phyloP scores from a whole-genome alignment of 2,329 filamentous ascomycete species.

The Beauveria bassiana region DNA sequence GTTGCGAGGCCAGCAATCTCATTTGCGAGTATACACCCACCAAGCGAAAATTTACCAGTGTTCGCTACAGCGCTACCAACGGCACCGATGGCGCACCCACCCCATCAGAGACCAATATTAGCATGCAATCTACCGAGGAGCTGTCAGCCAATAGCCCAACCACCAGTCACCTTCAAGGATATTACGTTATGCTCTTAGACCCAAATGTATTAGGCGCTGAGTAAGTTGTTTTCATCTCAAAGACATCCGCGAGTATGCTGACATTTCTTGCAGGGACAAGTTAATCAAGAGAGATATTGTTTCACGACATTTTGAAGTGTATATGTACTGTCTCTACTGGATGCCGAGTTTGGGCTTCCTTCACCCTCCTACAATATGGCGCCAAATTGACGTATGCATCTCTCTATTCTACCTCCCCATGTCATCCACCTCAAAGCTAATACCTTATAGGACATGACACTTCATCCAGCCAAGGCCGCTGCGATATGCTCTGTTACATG shows the following conservation, averaged over 20 bases:
- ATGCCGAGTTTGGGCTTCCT: conserved; percentile 33
- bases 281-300: conserved; percentile 28
- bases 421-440: not conserved
- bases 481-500: conserved; percentile 32
- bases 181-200: conserved; percentile 19
- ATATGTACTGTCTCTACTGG: conserved; percentile 30
- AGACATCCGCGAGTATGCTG: not conserved
- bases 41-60: conserved; percentile 30
- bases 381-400: conserved; percentile 25
- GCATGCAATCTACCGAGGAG: conserved; percentile 3
- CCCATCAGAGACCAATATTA: not conserved
- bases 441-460: conserved; percentile 21
- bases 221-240: conserved; percentile 17
- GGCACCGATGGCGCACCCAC: conserved; percentile 3
- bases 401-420: not conserved
- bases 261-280: conserved; percentile 21
- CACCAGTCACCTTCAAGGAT: conserved; percentile 12
- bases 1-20: conserved; percentile 28
- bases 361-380: conserved; percentile 27
- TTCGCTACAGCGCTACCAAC: conserved; percentile 18
- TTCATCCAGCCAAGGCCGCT: conserved; percentile 28
- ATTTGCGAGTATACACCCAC: conserved; percentile 32
- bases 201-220: conserved; percentile 20
- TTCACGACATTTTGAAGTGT: conserved; percentile 29
- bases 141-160: conserved; percentile 14